These are phyloP conservation scores for Mortierella sp. DNA, from an alignment of 371 early-diverging fungal species.

Conservation along the genomic window DNA sequence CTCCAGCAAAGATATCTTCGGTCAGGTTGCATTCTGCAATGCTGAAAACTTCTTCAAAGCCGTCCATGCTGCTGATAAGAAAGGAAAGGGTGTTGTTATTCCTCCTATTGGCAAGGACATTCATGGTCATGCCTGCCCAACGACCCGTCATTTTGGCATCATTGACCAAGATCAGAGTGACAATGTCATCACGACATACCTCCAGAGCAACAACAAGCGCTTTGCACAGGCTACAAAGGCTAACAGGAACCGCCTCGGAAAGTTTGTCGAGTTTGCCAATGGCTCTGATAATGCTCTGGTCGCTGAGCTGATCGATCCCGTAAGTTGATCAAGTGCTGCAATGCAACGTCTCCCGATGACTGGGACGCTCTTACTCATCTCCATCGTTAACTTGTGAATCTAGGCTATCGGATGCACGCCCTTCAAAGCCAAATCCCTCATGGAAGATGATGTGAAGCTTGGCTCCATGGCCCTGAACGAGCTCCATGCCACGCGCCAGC, in stretches of 20 bases:
- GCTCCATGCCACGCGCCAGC: slow-evolving; percentile 24
- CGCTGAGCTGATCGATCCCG: slow-evolving; percentile 33
- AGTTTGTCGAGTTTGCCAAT: slow-evolving; percentile 13
- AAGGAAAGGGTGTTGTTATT: slow-evolving; percentile 1
- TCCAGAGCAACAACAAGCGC: slow-evolving; percentile 2
- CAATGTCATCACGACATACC: slow-evolving; percentile 41
- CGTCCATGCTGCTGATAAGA: slow-evolving; percentile 21
- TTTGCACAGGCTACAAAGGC: slow-evolving; percentile 27
- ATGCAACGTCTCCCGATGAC: too few relatives aligned
- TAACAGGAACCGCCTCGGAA: slow-evolving; percentile 25
- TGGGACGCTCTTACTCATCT: too few relatives aligned
- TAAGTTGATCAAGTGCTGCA: too few relatives aligned
- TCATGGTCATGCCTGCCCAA: slow-evolving; percentile 24
- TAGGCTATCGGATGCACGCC: slow-evolving; percentile 24
- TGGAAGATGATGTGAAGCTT: slow-evolving; percentile 22
- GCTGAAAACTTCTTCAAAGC: slow-evolving; percentile 20
- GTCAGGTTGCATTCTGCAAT: slow-evolving; percentile 29
- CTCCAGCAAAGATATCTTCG: slow-evolving; percentile 21
- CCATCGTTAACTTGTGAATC: not conserved
- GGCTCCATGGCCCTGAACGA: slow-evolving; percentile 46
- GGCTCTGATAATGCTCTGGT: slow-evolving; percentile 42
- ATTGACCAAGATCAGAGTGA: slow-evolving; percentile 42
- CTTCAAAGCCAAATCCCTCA: slow-evolving; percentile 30
- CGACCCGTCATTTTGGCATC: slow-evolving; percentile 34
- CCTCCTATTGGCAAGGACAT: slow-evolving; percentile 12